Percentiles rank a stretch among this genome's conserved stretches.
Evolutionary conservation across 2,329 filamentous ascomycete genomes (phyloP).

Genomic region (Aspergillus spinulosporus): DNA sequence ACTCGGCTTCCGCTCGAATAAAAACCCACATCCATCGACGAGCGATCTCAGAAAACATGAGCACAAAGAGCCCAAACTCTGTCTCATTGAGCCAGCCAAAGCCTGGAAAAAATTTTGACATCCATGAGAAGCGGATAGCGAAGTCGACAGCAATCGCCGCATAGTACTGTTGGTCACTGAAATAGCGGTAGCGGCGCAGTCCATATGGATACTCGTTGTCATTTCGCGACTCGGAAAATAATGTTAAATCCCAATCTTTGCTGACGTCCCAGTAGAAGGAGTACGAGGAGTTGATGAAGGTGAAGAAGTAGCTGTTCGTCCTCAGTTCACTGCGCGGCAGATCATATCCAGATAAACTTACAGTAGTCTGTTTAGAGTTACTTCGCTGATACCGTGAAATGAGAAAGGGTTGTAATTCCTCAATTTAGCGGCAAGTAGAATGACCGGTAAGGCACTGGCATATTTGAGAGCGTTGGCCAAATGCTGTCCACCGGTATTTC

Average conservation of each 20-base stretch:
- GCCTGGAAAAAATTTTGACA: slow-evolving; percentile 78
- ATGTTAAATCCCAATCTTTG: slow-evolving; percentile 92
- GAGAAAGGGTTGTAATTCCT: slow-evolving; percentile 58
- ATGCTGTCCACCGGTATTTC: slow-evolving; percentile 79
- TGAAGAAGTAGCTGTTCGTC: slow-evolving; percentile 65
- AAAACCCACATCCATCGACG: slow-evolving; percentile 97
- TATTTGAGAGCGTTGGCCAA: slow-evolving; percentile 95
- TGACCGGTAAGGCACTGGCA: slow-evolving; percentile 87
- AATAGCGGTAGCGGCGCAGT: slow-evolving; percentile 71
- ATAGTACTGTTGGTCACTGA: slow-evolving; percentile 79
- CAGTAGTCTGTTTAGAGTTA: slow-evolving; percentile 57
- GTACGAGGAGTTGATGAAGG: slow-evolving; percentile 82
- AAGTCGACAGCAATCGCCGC: slow-evolving; percentile 75
- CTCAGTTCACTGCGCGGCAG: neutral
- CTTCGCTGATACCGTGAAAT: slow-evolving; percentile 54
- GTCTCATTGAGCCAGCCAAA: slow-evolving; percentile 82
- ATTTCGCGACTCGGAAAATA: slow-evolving; percentile 66
- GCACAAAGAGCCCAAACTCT: slow-evolving; percentile 82
- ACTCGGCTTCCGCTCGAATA: slow-evolving; percentile 91
- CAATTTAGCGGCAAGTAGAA: slow-evolving; percentile 75
- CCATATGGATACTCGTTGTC: slow-evolving; percentile 71
- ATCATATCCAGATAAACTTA: slow-evolving; percentile 30
- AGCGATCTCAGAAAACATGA: slow-evolving; percentile 83
- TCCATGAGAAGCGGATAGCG: slow-evolving; percentile 84
- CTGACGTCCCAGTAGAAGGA: slow-evolving; percentile 99